phyloP scores from a whole-genome alignment of 768 basidiomycete species.

The Leccinum truebloodii region DNA sequence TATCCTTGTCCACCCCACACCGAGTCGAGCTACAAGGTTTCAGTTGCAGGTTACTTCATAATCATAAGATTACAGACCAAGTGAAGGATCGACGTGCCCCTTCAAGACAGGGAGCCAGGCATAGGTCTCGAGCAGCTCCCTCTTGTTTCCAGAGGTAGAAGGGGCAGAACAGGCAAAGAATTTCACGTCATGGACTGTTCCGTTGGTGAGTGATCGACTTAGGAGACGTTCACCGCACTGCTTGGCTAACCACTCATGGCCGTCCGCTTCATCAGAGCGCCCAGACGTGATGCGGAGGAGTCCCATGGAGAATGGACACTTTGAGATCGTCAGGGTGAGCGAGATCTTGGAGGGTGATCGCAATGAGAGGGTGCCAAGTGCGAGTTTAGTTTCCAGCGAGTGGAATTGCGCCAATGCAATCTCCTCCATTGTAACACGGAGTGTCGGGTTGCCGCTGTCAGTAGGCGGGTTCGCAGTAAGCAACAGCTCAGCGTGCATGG shows the following conservation, averaged over 20 bases:
- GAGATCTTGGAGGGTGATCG: not conserved
- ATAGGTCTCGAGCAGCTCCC: constrained; percentile 9
- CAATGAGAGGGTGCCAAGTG: not conserved
- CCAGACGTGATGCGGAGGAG: constrained; percentile 8
- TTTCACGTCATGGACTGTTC: constrained; percentile 20
- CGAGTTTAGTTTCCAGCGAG: not conserved
- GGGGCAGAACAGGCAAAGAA: constrained; percentile 16
- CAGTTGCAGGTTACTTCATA: not conserved
- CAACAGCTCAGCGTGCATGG: constrained; percentile 14
- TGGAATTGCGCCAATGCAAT: constrained; percentile 5
- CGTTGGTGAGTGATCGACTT: constrained; percentile 17
- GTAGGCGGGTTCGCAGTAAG: not conserved
- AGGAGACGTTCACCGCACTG: constrained; percentile 13
- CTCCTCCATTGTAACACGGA: constrained; percentile 1
- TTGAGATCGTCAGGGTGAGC: constrained; percentile 18
- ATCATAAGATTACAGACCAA: constrained; percentile 7
- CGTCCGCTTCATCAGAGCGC: not conserved
- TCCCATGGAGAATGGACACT: constrained; percentile 16
- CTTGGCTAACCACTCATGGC: constrained; percentile 4
- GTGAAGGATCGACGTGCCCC: constrained; percentile 4
- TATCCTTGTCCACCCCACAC: constrained; percentile 10
- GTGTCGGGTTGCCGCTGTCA: not conserved
- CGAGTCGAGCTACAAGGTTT: constrained; percentile 14
- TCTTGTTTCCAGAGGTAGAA: not conserved
- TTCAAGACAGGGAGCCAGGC: constrained; percentile 19